Base-by-base conservation (phyloP, 2,329 filamentous ascomycete genomes). In the Akanthomyces uredinophilus region DNA sequence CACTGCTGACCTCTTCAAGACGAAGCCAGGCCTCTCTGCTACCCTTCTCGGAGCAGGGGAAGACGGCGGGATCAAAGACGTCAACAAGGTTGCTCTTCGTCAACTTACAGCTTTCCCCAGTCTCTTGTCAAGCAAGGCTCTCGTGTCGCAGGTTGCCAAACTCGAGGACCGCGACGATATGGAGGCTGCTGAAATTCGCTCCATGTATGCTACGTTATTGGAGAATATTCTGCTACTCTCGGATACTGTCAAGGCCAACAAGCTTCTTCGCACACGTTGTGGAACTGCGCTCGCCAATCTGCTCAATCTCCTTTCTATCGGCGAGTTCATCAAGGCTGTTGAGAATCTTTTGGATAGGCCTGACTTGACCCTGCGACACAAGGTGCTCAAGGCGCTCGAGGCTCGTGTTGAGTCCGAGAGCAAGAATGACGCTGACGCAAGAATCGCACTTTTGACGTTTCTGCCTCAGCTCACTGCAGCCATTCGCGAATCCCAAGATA, bases 311-410 rank as follows among this genome's bases (percentile, higher is more conserved):
- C 81, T 96, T 47, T 94, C 93, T 0, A 92, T 94, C 3, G 83
- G 87, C 58, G 92, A 97, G 75, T 95, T 98, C 73, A 87, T 98
- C 73, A 91, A 91, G 72, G 90, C 92, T 11, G 89, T 96, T 46
- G 91, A 96, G 71, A 85, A 87, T 32, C 81, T 99, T 35, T 85
- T 98, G 41, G 85, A 90, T 66, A 85, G 88, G 54, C 86, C 90
- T 6, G 87, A 92, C 66, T 83, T 91, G 67, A 85, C 90, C 54
- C 80, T 94, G 56, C 89, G 90, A 1, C 87, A 89, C 66, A 93
- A 91, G 76, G 91, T 92, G 54, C 84, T 94, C 64, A 88, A 83
- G 63, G 90, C 94, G 1, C 83, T 99, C 22, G 91, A 96, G 70
- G 80, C 87, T 60, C 89, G 94, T 47, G 87, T 96, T 41, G 86